Evolutionary conservation across 352 stramenopile species (phyloP), one percentile per base, ranked within the genome.

Genomic region (Phytophthora sansomeana): DNA sequence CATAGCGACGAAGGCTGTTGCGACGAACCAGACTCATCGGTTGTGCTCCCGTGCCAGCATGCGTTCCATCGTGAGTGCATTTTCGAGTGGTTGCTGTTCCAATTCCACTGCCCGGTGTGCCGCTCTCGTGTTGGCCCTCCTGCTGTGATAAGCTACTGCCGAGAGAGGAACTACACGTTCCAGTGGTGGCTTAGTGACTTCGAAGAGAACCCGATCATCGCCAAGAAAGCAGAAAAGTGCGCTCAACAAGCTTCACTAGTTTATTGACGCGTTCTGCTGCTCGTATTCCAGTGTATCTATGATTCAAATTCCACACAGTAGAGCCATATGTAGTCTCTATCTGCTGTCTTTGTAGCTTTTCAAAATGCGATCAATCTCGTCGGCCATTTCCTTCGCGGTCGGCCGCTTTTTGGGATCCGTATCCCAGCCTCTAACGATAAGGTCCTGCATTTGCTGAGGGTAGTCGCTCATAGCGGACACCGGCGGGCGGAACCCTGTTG

Each of bases 31-130:
- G 38, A 3, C 19, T 68, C 46, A 21, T 58, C 44, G 9, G 56
- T 90, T 28, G 57, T 75, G 35, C 67, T 92, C n/a, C 80, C 77
- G 10, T 93, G 85, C 56, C 69, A 77, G 28, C 85, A 93, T 56
- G 65, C 64, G 26, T 93, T 92, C 58, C 85, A 91, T 66, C 81
- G 85, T 19, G 69, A 83, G 39, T 93, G 85, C 63, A 69, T 92
- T 19, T 91, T 87, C 48, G 79, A 91, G 74, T 93, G 85, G 83
- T 59, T 93, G 10, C 50, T 89, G 6, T 87, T 89, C 60, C 68
- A 91, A 39, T 89, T 80, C 66, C 82, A 85, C 47, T 93, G 85
- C 29, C 82, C 85, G 0, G 51, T 90, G 33, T 93, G 85, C 55
- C 77, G 85, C 46, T 58, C 60, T 10, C 78, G 68, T 29, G 72